Conservation (phyloP, 352 stramenopile genomes). For the Phytophthora syringae region DNA sequence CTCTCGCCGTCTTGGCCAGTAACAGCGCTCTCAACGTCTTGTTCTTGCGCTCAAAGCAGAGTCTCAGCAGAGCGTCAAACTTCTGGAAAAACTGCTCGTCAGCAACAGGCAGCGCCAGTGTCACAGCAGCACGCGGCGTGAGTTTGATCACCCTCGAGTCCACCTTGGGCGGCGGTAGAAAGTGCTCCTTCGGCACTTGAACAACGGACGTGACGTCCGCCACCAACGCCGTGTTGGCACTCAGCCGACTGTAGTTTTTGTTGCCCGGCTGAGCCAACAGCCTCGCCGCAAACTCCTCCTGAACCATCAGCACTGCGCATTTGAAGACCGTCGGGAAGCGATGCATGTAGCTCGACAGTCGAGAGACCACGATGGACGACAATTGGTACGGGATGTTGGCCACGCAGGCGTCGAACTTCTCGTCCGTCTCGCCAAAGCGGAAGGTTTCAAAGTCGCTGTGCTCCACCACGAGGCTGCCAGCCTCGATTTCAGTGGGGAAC, state of each 20-base stretch:
- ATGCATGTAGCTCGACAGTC: slow-evolving; percentile 79
- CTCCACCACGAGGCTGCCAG: slow-evolving; percentile 40
- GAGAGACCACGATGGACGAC: slow-evolving; percentile 81
- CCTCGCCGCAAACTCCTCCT: slow-evolving; percentile 85
- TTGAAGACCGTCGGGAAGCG: slow-evolving; percentile 56
- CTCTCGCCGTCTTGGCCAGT: slow-evolving; percentile 64
- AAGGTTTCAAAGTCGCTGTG: slow-evolving; percentile 59
- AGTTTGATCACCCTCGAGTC: slow-evolving; percentile 86
- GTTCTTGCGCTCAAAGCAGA: slow-evolving; percentile 87
- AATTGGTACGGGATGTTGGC: slow-evolving; percentile 91
- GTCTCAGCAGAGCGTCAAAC: slow-evolving; percentile 76
- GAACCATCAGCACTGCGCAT: slow-evolving; percentile 79
- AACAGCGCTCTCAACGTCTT: slow-evolving; percentile 85
- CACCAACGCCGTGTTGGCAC: slow-evolving; percentile 80
- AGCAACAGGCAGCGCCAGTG: slow-evolving; percentile 21
- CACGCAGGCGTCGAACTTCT: slow-evolving; percentile 71
- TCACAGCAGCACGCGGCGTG: slow-evolving; percentile 32
- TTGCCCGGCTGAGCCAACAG: slow-evolving; percentile 74
- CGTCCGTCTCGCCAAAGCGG: slow-evolving; percentile 21
- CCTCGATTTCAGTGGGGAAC: slow-evolving; percentile 43
- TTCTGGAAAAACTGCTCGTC: slow-evolving; percentile 71
- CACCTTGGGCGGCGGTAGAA: slow-evolving; percentile 83
- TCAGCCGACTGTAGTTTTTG: slow-evolving; percentile 84
- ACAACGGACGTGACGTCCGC: slow-evolving; percentile 69
- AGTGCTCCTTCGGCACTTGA: slow-evolving; percentile 64